These are phyloP conservation scores for Leishmania amazonensis DNA, from an alignment of 208 protist genomes.

Conservation along the genomic window DNA sequence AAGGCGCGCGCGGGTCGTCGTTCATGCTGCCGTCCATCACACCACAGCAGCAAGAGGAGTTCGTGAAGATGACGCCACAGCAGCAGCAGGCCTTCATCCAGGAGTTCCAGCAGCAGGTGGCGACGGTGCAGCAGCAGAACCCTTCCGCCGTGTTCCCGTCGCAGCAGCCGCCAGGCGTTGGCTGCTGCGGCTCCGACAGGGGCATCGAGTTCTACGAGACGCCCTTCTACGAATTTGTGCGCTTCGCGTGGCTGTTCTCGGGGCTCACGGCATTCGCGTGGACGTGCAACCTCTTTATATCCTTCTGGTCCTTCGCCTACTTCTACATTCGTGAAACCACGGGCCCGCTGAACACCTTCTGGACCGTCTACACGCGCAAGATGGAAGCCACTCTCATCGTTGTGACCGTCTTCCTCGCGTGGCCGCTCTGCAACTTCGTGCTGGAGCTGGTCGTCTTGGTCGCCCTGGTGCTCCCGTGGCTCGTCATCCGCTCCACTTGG, in stretches of 20 bases:
- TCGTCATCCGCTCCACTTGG: constrained; percentile 61
- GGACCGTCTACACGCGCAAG: constrained; percentile 43
- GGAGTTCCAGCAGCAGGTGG: constrained; percentile 42
- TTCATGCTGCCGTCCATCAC: constrained; percentile 22
- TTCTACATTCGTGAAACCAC: constrained; percentile 56
- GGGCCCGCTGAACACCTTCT: constrained; percentile 66
- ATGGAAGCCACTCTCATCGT: constrained; percentile 55
- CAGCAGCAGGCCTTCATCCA: constrained; percentile 57
- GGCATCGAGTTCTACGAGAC: constrained; percentile 81
- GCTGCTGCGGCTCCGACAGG: constrained; percentile 35
- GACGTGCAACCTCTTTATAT: constrained; percentile 56
- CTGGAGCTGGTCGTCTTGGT: constrained; percentile 68
- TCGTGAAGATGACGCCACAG: constrained; percentile 46
- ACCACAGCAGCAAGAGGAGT: constrained; percentile 42
- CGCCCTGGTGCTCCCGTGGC: constrained; percentile 65
- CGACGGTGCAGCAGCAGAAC: constrained; percentile 29
- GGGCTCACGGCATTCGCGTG: constrained; percentile 69
- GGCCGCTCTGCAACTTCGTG: constrained; percentile 70
- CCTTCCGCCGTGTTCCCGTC: not conserved
- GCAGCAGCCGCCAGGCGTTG: constrained; percentile 8
- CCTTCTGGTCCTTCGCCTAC: constrained; percentile 58
- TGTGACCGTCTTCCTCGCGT: constrained; percentile 77
- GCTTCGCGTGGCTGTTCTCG: constrained; percentile 78
- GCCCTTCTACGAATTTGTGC: constrained; percentile 83
- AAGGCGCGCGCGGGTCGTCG: not conserved